A percentile compares a stretch with the other conserved stretches of the same genome.
Conservation (phyloP, 2,329 filamentous ascomycete genomes). For the Hymenoscyphus scutula region DNA sequence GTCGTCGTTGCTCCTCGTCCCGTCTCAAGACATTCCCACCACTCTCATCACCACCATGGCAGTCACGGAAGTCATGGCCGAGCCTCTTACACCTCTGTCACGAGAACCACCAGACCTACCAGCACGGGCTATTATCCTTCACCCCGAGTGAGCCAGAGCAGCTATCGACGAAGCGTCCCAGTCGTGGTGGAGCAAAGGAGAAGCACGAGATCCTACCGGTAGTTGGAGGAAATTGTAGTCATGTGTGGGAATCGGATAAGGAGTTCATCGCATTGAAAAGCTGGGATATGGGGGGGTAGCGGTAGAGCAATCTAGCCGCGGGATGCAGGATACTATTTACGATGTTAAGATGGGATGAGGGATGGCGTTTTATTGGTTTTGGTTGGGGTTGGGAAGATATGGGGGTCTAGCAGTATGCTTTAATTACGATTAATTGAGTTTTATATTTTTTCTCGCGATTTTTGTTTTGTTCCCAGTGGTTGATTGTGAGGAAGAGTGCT, state of each 20-base stretch:
- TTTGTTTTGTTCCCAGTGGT: background rate
- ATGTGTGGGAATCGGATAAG: background rate
- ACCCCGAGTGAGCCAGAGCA: constrained; percentile 30
- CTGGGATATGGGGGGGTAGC: background rate
- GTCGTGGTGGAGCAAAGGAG: constrained; percentile 29
- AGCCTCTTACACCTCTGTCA: constrained; percentile 30
- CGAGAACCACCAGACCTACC: constrained; percentile 22
- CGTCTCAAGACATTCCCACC: constrained; percentile 27
- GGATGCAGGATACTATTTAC: background rate
- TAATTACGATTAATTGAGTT: background rate
- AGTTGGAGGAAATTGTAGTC: background rate
- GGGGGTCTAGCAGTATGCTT: background rate
- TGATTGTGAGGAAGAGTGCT: background rate
- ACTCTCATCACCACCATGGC: constrained; percentile 11
- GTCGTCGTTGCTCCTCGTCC: constrained; percentile 31
- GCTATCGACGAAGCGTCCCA: constrained; percentile 27
- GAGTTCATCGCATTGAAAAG: background rate
- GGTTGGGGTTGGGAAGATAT: background rate
- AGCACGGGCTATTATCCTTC: constrained; percentile 22
- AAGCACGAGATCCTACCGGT: constrained; percentile 25
- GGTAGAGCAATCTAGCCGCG: background rate
- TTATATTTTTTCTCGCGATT: background rate
- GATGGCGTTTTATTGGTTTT: background rate
- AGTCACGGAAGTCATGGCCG: constrained; percentile 22
- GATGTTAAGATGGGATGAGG: background rate